Conservation (phyloP, 1,139 yeast genomes). For the Trichomonascaceae sp. region DNA sequence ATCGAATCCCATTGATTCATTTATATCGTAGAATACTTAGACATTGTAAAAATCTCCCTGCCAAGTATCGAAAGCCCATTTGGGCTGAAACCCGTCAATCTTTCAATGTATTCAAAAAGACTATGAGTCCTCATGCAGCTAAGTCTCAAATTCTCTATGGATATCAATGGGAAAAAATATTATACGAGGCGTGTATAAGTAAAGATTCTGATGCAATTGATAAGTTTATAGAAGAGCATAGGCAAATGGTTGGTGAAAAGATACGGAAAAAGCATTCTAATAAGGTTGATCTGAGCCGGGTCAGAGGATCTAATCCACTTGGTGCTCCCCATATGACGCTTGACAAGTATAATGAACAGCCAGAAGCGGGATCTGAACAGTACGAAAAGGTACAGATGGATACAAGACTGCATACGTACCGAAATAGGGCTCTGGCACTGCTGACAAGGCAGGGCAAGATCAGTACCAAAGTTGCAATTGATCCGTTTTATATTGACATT, state of each 20-base stretch:
- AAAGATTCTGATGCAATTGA: not conserved
- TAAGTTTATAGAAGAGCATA: not conserved
- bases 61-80: not conserved
- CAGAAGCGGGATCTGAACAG: slow-evolving; percentile 1
- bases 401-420: slow-evolving; percentile 8
- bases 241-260: not conserved
- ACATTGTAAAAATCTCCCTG: slow-evolving; percentile 15
- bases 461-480: slow-evolving; percentile 11
- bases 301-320: slow-evolving; percentile 1
- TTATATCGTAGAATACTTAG: slow-evolving; percentile 19
- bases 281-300: not conserved
- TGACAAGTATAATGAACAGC: slow-evolving; percentile 8
- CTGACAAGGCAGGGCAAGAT: slow-evolving; percentile 7
- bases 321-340: not conserved
- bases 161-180: slow-evolving; percentile 16
- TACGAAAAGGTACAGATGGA: not conserved
- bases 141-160: slow-evolving; percentile 15
- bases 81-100: not conserved
- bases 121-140: slow-evolving; percentile 16
- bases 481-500: slow-evolving; percentile 17
- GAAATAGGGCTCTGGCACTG: slow-evolving; percentile 8
- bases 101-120: slow-evolving; percentile 1
- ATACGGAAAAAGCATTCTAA: not conserved
- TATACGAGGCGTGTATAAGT: slow-evolving; percentile 8
- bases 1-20: slow-evolving; percentile 18